phyloP scores from a whole-genome alignment of 2,329 filamentous ascomycete species.

The Laburnicola sp. region DNA sequence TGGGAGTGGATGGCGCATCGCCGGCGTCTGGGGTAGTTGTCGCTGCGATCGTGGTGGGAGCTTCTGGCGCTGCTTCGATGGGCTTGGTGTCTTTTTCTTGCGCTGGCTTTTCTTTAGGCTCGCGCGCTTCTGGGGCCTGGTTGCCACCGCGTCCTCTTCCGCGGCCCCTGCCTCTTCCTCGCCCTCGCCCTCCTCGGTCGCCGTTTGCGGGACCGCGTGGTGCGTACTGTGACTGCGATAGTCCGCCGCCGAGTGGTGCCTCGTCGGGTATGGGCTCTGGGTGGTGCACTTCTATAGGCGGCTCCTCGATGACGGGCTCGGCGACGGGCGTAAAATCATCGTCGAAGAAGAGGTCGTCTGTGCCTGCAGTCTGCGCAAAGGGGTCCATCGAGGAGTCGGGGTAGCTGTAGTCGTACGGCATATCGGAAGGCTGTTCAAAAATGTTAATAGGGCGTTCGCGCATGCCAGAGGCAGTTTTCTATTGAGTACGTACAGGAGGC shows the following conservation, averaged over 20 bases:
- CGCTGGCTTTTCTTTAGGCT: slow-evolving; percentile 19
- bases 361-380: slow-evolving; percentile 54
- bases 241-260: slow-evolving; percentile 19
- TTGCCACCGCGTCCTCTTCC: slow-evolving; percentile 18
- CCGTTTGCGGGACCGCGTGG: slow-evolving; percentile 34
- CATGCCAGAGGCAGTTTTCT: neutral
- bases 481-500: slow-evolving; percentile 12
- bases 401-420: slow-evolving; percentile 35
- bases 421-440: slow-evolving; percentile 15
- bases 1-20: slow-evolving; percentile 18
- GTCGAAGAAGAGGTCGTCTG: slow-evolving; percentile 56
- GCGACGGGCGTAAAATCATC: slow-evolving; percentile 55
- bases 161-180: slow-evolving; percentile 27
- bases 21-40: slow-evolving; percentile 16
- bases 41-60: slow-evolving; percentile 6
- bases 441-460: slow-evolving; percentile 6
- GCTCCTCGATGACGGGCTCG: slow-evolving; percentile 46
- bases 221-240: slow-evolving; percentile 26
- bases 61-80: slow-evolving; percentile 13
- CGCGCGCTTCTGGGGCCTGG: slow-evolving; percentile 14
- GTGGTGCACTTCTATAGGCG: slow-evolving; percentile 23
- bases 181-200: slow-evolving; percentile 33
- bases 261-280: slow-evolving; percentile 27
- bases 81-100: slow-evolving; percentile 17
- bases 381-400: slow-evolving; percentile 45